These are phyloP conservation scores for Gossypium stocksii DNA, from an alignment of 345 rosid species.

Conservation along the genomic window DNA sequence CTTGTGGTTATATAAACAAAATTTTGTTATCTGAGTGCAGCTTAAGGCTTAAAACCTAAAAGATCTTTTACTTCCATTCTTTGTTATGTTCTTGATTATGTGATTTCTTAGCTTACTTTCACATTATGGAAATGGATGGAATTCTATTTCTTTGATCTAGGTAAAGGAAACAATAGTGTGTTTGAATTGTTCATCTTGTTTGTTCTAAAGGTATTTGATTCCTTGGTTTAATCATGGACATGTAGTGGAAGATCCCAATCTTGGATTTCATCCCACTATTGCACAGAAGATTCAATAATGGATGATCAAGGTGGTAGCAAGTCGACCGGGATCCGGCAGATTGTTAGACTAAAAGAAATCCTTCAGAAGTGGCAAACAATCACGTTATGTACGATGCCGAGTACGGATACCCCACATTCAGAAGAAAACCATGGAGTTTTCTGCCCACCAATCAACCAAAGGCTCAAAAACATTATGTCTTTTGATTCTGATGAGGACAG, in stretches of 20 bases:
- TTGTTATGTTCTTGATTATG: not conserved
- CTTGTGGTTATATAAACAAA: not conserved
- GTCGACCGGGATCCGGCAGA: constrained; percentile 75
- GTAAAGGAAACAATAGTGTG: not conserved
- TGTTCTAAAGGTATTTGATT: not conserved
- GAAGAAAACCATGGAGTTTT: constrained; percentile 28
- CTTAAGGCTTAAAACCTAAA: not conserved
- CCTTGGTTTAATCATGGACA: not conserved
- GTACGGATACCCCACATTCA: constrained; percentile 16
- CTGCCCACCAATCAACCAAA: constrained; percentile 44
- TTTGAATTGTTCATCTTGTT: not conserved
- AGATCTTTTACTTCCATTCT: not conserved
- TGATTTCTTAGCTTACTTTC: not conserved
- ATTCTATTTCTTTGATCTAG: not conserved
- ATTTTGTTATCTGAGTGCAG: not conserved
- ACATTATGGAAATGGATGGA: not conserved
- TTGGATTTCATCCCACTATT: constrained; percentile 21
- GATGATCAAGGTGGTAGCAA: constrained; percentile 53
- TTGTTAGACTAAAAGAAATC: constrained; percentile 77
- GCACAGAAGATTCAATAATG: constrained; percentile 38
- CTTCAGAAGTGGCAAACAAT: constrained; percentile 90
- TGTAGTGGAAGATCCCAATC: constrained; percentile 38
- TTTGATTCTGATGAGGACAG: constrained; percentile 87
- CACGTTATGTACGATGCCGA: constrained; percentile 42
- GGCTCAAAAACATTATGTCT: constrained; percentile 35